Base-by-base conservation (phyloP, 2,329 filamentous ascomycete species). In the Lasiodiplodia hormozganensis region DNA sequence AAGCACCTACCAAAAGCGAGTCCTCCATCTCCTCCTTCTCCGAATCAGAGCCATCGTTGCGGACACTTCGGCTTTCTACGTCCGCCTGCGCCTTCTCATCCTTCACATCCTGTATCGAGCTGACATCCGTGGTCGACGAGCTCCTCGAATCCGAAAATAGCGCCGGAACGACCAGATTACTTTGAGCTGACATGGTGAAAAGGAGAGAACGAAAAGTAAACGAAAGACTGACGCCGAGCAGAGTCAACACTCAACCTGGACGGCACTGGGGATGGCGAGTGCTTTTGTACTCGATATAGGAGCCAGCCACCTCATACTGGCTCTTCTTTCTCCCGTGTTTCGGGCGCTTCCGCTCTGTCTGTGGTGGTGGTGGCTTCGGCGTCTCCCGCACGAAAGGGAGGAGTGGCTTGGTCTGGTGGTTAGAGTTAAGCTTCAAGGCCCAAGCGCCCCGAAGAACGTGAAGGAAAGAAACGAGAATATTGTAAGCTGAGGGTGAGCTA, bases 11-110 rank as follows among this genome's bases (percentile, higher is more conserved):
- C 62, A 65, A 16, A 2, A 11, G 28, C 2, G 34, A 7, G 38
- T 64, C 60, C 2, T 16, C 18, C 11, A 52, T 64, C 31, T 65
- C 52, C 8, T 65, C 62, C 12, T 23, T 3, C 12, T 65, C 62
- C 14, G 51, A 65, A 11, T 47, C 62, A 2, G 38, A 40, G 14
- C 47, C 25, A 12, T 3, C 25, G 47, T 36, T 65, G 3, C 25
- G 10, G 23, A 28, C 10, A 10, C 28, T 43, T 11, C 23, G 51
- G 6, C 51, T 56, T 14, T 56, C 62, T 16, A 23, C 62, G 21
- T 65, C 62, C 16, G 4, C 18, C 38, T 49, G 43, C n/a, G 10
- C 25, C 28, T 36, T 21, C 28, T 52, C 28, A 28, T 28, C 31
- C 12, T 53, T 18, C 3, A 28, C 3, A 2, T 38, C 47, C 14